Conservation (phyloP, 768 basidiomycete species). For the Russula foetens region DNA sequence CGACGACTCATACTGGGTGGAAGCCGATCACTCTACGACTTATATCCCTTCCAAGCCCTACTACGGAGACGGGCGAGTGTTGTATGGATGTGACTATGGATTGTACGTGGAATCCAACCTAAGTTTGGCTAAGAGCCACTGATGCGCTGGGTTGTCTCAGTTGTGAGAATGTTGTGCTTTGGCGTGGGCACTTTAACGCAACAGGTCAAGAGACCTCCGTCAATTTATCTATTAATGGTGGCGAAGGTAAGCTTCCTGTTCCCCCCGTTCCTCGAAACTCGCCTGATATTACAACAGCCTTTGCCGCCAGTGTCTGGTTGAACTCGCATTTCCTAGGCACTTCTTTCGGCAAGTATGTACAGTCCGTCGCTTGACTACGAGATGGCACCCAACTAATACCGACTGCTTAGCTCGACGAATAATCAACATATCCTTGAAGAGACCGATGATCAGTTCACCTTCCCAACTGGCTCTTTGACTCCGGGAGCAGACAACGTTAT, state of each 20-base stretch:
- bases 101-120: conserved; percentile 39
- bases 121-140: not conserved
- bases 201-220: conserved; percentile 53
- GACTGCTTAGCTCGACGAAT: conserved; percentile 50
- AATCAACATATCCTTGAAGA: conserved; percentile 53
- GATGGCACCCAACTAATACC: not conserved
- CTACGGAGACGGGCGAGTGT: conserved; percentile 67
- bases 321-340: conserved; percentile 66
- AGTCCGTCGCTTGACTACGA: not conserved
- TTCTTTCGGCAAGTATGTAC: conserved; percentile 60
- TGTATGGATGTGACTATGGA: conserved; percentile 84
- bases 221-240: conserved; percentile 75
- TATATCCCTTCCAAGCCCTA: conserved; percentile 62
- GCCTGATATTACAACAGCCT: conserved; percentile 37
- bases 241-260: conserved; percentile 42
- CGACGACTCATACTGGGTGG: conserved; percentile 55
- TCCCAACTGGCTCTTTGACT: conserved; percentile 48
- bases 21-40: conserved; percentile 64
- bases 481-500: conserved; percentile 61
- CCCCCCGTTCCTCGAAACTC: not conserved
- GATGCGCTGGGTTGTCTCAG: conserved; percentile 34
- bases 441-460: conserved; percentile 56
- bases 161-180: conserved; percentile 76
- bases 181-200: conserved; percentile 72
- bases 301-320: conserved; percentile 77